phyloP scores from a whole-genome alignment of 2,329 filamentous ascomycete genomes.

The Helotiales sp. region DNA sequence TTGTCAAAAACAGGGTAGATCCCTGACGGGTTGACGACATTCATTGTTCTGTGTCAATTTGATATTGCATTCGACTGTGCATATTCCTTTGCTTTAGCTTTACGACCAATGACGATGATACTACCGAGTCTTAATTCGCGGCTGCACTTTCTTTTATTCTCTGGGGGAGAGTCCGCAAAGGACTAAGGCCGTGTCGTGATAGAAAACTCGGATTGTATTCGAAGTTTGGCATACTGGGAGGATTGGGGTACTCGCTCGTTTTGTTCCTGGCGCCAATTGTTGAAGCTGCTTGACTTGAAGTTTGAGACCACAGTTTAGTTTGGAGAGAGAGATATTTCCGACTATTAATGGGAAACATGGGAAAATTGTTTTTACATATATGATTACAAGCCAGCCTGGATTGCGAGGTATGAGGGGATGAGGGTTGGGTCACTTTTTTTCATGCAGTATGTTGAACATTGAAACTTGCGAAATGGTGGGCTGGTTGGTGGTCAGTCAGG shows the following conservation, averaged over 20 bases:
- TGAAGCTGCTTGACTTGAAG: conserved; percentile 12
- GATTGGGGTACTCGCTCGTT: conserved; percentile 26
- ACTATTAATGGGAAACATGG: conserved; percentile 18
- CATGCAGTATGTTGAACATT: neutral
- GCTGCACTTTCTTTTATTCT: conserved; percentile 23
- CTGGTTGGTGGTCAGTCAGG: conserved; percentile 5
- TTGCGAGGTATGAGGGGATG: conserved; percentile 29
- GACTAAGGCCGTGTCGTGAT: conserved; percentile 4
- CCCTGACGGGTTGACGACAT: conserved; percentile 32
- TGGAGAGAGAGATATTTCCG: conserved; percentile 6
- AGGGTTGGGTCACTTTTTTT: conserved; percentile 16
- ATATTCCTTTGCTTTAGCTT: conserved; percentile 35
- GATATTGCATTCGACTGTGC: conserved; percentile 41
- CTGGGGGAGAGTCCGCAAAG: conserved; percentile 10
- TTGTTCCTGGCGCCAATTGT: conserved; percentile 15
- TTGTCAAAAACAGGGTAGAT: conserved; percentile 35
- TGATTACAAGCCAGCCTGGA: conserved; percentile 29
- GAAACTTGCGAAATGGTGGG: conserved; percentile 7
- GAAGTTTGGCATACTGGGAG: conserved; percentile 15
- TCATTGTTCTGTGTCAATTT: conserved; percentile 36
- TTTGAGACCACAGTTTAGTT: too few relatives aligned
- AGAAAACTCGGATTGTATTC: conserved; percentile 29
- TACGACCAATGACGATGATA: conserved; percentile 36
- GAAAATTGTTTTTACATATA: conserved; percentile 29
- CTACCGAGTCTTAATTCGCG: conserved; percentile 30